Percentiles rank a stretch among this genome's conserved stretches.
Evolutionary conservation across 2,329 filamentous ascomycete genomes (phyloP).

Genomic region (Sporothrix inflata): DNA sequence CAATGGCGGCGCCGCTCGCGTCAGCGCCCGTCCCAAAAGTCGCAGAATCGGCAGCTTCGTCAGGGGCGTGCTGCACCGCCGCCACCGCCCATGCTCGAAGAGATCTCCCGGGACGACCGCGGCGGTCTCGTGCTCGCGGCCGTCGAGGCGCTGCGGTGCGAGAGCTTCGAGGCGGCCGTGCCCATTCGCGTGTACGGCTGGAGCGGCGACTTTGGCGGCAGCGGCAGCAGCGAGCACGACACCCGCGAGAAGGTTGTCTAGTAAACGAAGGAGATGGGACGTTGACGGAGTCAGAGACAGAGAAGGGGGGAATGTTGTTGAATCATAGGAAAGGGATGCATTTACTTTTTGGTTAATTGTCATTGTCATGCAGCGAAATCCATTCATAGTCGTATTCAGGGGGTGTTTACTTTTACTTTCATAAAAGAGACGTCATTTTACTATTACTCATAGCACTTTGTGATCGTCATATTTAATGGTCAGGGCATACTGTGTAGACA

Average conservation of each 20-base stretch:
- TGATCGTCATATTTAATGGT: not conserved
- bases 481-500: not conserved
- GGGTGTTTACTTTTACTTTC: not conserved
- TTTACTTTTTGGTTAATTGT: not conserved
- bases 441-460: not conserved
- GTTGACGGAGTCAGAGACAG: not conserved
- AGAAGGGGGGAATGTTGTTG: not conserved
- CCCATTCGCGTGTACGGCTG: constrained; percentile 79
- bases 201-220: constrained; percentile 44
- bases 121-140: constrained; percentile 75
- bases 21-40: not conserved
- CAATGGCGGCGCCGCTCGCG: not conserved
- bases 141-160: constrained; percentile 75
- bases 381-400: not conserved
- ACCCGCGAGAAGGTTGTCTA: constrained; percentile 18
- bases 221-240: constrained; percentile 19
- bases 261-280: no score
- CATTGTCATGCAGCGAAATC: constrained; percentile 18
- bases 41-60: not conserved
- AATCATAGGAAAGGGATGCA: not conserved
- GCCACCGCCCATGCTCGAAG: constrained; percentile 66
- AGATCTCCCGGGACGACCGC: constrained; percentile 76
- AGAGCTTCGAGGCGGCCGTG: constrained; percentile 89
- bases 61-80: not conserved
- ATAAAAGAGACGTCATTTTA: not conserved